Percentiles rank a stretch among this genome's conserved stretches.
Evolutionary conservation across 2,329 filamentous ascomycete genomes (phyloP).

Genomic region (Leptographium radiaticola): DNA sequence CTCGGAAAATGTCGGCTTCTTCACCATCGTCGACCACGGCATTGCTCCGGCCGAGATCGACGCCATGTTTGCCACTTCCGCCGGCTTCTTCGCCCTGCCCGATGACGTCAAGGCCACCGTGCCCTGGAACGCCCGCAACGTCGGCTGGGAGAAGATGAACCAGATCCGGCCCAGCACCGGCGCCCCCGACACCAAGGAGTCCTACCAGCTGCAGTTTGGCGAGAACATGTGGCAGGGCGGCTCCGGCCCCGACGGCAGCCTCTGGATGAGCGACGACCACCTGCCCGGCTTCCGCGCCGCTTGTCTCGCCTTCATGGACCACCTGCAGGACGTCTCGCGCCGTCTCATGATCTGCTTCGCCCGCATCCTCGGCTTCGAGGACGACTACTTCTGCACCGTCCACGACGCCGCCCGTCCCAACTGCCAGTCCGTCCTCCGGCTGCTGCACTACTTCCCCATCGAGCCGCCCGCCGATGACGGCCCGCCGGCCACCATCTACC

Average conservation of each 20-base stretch:
- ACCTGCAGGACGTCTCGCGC: constrained; percentile 38
- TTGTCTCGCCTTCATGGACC: constrained; percentile 39
- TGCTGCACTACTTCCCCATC: constrained; percentile 13
- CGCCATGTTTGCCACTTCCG: constrained; percentile 19
- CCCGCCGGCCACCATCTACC: constrained; percentile 29
- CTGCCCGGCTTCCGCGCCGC: constrained; percentile 33
- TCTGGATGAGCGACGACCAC: constrained; percentile 34
- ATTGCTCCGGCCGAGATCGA: constrained; percentile 29
- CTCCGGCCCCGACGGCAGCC: constrained; percentile 16
- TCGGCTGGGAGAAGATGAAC: constrained; percentile 46
- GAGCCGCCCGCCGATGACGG: constrained; percentile 18
- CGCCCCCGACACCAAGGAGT: constrained; percentile 45
- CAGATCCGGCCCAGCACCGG: constrained; percentile 49
- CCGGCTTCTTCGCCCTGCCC: constrained; percentile 39
- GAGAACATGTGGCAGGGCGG: constrained; percentile 31
- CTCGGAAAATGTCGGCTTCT: constrained; percentile 46
- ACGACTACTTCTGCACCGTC: constrained; percentile 33
- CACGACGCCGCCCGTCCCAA: constrained; percentile 37
- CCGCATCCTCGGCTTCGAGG: constrained; percentile 36
- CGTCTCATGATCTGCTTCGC: constrained; percentile 46
- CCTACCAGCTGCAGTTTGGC: constrained; percentile 49
- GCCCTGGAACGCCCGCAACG: constrained; percentile 41
- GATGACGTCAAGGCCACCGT: constrained; percentile 38
- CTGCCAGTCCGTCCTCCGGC: constrained; percentile 36
- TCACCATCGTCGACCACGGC: constrained; percentile 38